A percentile compares a stretch with the other conserved stretches of the same genome.
Conservation (phyloP, 2,329 filamentous ascomycete genomes). For the Nemania serpens region DNA sequence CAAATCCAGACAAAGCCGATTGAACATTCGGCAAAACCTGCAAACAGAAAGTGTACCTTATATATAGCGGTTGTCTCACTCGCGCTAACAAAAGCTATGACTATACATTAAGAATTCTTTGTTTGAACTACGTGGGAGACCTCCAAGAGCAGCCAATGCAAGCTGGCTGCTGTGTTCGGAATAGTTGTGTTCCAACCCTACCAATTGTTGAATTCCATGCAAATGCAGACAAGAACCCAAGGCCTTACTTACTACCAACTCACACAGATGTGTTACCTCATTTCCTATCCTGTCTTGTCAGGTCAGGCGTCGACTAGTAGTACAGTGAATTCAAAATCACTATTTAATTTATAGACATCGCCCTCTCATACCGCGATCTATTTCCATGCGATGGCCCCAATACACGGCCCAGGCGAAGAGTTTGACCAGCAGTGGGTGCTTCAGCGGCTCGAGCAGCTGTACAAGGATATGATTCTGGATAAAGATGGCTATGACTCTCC, state of each 20-base stretch:
- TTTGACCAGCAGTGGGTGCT: not conserved
- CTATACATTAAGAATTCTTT: constrained; percentile 35
- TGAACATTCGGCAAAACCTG: constrained; percentile 24
- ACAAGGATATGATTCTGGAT: not conserved
- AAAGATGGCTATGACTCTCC: not conserved
- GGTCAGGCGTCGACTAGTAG: constrained; percentile 8
- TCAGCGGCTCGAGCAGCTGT: constrained; percentile 17
- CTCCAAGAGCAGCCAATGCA: constrained; percentile 25
- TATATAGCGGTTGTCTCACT: constrained; percentile 31
- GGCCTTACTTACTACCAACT: constrained; percentile 13
- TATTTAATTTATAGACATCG: not conserved
- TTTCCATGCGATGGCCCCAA: constrained; percentile 18
- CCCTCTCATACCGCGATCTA: not conserved
- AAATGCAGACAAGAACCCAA: constrained; percentile 31
- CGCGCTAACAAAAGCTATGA: constrained; percentile 8
- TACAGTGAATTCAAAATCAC: no score
- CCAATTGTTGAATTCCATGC: constrained; percentile 25
- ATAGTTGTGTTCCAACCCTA: constrained; percentile 29
- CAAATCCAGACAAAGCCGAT: constrained; percentile 23
- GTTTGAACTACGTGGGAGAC: constrained; percentile 29
- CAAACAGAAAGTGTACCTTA: constrained; percentile 34
- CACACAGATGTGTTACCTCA: constrained; percentile 18
- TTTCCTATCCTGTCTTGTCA: constrained; percentile 10
- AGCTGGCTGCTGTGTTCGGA: constrained; percentile 29
- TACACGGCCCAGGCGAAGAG: not conserved